phyloP scores from a whole-genome alignment of 1,284 basidiomycete genomes.

The Trametes sp. region DNA sequence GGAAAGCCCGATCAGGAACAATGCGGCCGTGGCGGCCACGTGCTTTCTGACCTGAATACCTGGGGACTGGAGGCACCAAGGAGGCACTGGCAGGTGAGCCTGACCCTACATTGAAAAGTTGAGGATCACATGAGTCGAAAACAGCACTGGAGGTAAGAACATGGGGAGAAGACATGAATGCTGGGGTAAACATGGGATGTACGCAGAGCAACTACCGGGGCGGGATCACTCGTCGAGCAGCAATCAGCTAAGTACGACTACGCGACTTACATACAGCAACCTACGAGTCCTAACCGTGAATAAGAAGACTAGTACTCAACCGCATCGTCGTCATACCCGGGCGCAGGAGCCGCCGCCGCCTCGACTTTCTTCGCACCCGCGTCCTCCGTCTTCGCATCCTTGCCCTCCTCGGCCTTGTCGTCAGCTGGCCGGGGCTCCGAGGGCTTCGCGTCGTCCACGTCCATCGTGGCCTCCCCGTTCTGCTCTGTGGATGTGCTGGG shows the following conservation, averaged over 20 bases:
- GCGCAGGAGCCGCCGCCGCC: constrained; percentile 45
- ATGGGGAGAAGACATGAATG: background rate
- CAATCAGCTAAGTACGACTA: background rate
- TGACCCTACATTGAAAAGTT: too few species aligned
- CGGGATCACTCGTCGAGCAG: background rate
- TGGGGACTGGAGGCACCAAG: too few species aligned
- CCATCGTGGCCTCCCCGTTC: constrained; percentile 33
- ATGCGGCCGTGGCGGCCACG: background rate
- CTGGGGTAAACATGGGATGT: background rate
- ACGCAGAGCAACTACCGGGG: background rate
- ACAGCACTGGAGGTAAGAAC: background rate
- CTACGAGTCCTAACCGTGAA: background rate
- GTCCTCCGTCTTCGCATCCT: constrained; percentile 14
- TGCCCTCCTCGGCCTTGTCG: constrained; percentile 8
- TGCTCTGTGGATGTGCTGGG: constrained; percentile 7
- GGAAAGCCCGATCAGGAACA: constrained; percentile 16
- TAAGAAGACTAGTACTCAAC: constrained; percentile 57
- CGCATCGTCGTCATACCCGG: constrained; percentile 64
- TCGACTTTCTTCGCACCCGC: constrained; percentile 39
- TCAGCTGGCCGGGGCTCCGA: background rate
- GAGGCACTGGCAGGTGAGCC: too few species aligned
- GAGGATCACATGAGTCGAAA: background rate
- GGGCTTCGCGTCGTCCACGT: constrained; percentile 37
- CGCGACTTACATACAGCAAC: background rate
- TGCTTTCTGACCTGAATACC: constrained; percentile 5